A percentile compares a stretch with the other conserved stretches of the same genome.
phyloP scores from a whole-genome alignment of 257 asterid species.

The Solanum verrucosum region DNA sequence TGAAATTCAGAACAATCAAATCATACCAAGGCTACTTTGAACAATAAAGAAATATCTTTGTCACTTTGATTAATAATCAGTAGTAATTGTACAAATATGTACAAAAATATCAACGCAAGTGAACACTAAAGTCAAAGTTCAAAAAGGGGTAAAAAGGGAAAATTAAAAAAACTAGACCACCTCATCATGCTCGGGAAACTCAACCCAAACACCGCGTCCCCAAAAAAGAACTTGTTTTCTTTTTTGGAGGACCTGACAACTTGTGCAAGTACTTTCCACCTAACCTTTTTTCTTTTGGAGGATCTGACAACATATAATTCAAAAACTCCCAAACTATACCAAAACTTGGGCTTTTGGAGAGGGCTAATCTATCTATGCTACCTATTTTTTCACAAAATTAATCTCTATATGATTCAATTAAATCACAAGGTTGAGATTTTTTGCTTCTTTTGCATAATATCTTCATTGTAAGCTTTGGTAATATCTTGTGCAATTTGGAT shows the following conservation, averaged over 20 bases:
- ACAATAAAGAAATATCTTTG: not conserved
- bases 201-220: not conserved
- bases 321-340: not conserved
- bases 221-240: no score
- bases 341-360: not conserved
- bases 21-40: not conserved
- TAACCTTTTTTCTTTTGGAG: not conserved
- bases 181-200: not conserved
- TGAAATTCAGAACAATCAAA: not conserved
- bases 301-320: not conserved
- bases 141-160: not conserved
- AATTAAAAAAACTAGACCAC: not conserved
- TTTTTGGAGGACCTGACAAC: not conserved
- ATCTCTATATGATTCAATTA: not conserved
- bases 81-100: not conserved
- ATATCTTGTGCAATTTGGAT: constrained; percentile 9
- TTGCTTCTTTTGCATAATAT: constrained; percentile 8
- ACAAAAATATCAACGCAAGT: not conserved
- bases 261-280: not conserved
- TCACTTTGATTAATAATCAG: not conserved
- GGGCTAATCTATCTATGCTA: not conserved
- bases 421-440: constrained; percentile 13
- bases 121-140: not conserved
- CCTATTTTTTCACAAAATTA: not conserved
- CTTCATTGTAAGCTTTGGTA: constrained; percentile 1